A percentile compares a stretch with the other conserved stretches of the same genome.
Conservation (phyloP, 1,284 basidiomycete species). For the Singerocomus rubriflavus region DNA sequence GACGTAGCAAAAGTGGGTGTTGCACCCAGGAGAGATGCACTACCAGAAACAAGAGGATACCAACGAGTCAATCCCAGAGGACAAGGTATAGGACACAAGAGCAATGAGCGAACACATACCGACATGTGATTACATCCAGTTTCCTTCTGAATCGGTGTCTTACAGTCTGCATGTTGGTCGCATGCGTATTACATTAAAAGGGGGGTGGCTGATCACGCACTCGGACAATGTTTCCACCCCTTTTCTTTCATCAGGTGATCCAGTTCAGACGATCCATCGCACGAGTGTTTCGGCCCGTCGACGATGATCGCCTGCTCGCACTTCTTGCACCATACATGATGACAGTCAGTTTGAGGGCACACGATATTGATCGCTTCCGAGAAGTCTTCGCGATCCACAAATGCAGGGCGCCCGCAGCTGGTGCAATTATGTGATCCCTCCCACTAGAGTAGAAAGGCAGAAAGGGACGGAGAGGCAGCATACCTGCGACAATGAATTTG, state of each 20-base stretch:
- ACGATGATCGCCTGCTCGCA: conserved; percentile 45
- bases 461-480: background rate
- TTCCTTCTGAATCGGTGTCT: conserved; percentile 54
- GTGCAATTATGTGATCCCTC: background rate
- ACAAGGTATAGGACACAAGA: background rate
- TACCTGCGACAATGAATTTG: conserved; percentile 38
- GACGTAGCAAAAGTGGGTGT: conserved; percentile 61
- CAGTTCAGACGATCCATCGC: conserved; percentile 55
- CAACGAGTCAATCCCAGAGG: background rate
- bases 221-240: conserved; percentile 64
- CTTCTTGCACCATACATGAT: conserved; percentile 52
- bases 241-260: conserved; percentile 47
- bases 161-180: conserved; percentile 45
- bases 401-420: conserved; percentile 46
- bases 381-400: conserved; percentile 50
- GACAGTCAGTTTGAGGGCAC: conserved; percentile 47
- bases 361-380: conserved; percentile 37
- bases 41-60: conserved; percentile 23
- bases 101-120: conserved; percentile 34
- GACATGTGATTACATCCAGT: conserved; percentile 67
- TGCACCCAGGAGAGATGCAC: conserved; percentile 60
- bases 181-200: background rate
- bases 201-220: conserved; percentile 28
- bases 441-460: too few relatives aligned
- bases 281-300: conserved; percentile 47